phyloP scores from a whole-genome alignment of 176 grass and related monocot species.

The Triticum turgidum region DNA sequence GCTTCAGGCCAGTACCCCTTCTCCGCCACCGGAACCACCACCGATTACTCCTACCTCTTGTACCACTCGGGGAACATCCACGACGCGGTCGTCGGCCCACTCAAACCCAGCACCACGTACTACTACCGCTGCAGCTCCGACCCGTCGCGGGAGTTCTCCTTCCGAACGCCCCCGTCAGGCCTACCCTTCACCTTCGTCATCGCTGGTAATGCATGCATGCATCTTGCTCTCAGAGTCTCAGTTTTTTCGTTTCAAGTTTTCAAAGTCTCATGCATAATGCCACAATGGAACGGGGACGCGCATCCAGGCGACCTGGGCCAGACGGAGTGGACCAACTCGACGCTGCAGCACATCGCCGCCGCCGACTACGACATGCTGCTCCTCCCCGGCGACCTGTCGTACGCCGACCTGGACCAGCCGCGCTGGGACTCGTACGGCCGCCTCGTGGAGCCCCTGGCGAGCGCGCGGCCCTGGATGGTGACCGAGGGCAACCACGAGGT shows the following conservation, averaged over 20 bases:
- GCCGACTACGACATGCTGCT: slow-evolving; percentile 19
- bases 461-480: slow-evolving; percentile 20
- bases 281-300: background rate
- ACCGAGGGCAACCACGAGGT: slow-evolving; percentile 41
- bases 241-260: background rate
- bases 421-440: slow-evolving; percentile 48
- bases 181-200: slow-evolving; percentile 56
- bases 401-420: background rate
- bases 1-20: slow-evolving; percentile 45
- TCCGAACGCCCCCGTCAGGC: slow-evolving; percentile 43
- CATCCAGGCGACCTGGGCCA: background rate
- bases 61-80: slow-evolving; percentile 65
- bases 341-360: slow-evolving; percentile 41
- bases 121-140: slow-evolving; percentile 59
- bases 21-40: slow-evolving; percentile 45
- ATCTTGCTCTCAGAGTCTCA: background rate
- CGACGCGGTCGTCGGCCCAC: slow-evolving; percentile 51
- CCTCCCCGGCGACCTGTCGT: slow-evolving; percentile 1
- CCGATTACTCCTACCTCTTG: slow-evolving; percentile 44
- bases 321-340: slow-evolving; percentile 11
- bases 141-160: slow-evolving; percentile 55
- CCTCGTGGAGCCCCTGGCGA: slow-evolving; percentile 2
- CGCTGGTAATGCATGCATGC: background rate
- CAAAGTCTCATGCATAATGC: too few relatives aligned
- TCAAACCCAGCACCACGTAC: slow-evolving; percentile 42